Evolutionary conservation across 805 yeast genomes (phyloP).

Genomic region (Schwanniomyces sp.): DNA sequence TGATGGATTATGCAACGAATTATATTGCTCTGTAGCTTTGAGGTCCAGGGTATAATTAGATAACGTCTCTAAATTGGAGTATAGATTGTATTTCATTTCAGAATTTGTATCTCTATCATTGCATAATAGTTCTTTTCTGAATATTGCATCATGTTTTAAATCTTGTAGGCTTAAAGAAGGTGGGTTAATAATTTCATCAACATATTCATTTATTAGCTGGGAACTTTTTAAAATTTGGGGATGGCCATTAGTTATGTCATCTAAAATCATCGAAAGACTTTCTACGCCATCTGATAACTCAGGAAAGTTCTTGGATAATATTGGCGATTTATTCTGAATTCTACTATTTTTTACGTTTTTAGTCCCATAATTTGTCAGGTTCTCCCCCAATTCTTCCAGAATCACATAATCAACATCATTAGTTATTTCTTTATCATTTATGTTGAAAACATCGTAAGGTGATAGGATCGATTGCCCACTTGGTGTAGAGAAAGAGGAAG

Average conservation of each 20-base stretch:
- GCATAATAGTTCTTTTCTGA: neutral
- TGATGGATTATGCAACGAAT: constrained; percentile 13
- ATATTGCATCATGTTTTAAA: neutral
- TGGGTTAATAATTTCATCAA: constrained; percentile 5
- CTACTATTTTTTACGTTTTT: neutral
- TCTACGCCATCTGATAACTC: constrained; percentile 26
- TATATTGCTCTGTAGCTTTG: constrained; percentile 26
- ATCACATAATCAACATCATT: neutral
- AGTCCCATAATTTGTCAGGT: neutral
- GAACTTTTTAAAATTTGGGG: constrained; percentile 25
- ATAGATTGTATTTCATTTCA: neutral
- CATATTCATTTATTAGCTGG: constrained; percentile 24
- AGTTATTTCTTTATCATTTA: neutral
- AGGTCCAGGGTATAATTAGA: constrained; percentile 34
- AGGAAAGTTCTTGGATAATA: neutral
- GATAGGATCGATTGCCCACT: constrained; percentile 11
- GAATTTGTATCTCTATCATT: neutral
- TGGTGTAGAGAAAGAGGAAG: constrained; percentile 12
- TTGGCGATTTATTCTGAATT: neutral
- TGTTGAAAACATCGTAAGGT: neutral
- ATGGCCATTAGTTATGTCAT: constrained; percentile 24
- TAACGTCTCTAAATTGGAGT: neutral
- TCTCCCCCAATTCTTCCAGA: neutral
- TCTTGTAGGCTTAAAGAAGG: neutral
- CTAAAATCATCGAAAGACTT: constrained; percentile 22